phyloP scores from a whole-genome alignment of 1,139 yeast genomes.

The Candida sojae region DNA sequence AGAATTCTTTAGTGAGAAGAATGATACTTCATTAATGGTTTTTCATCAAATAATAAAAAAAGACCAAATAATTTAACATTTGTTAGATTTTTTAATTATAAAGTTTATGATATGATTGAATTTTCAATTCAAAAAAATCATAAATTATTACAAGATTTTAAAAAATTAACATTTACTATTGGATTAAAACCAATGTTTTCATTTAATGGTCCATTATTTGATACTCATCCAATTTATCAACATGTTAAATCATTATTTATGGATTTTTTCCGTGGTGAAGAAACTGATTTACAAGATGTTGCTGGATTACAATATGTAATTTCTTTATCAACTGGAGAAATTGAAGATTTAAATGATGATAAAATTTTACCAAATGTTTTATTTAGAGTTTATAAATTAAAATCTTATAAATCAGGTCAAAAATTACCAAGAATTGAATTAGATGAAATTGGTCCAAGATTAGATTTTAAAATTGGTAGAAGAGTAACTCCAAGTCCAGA shows the following conservation, averaged over 20 bases:
- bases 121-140: constrained; percentile 67
- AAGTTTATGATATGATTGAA: constrained; percentile 93
- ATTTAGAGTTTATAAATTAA: constrained; percentile 88
- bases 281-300: constrained; percentile 82
- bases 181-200: constrained; percentile 95
- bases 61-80: constrained; percentile 91
- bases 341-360: constrained; percentile 24
- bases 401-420: constrained; percentile 80
- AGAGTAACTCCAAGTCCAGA: constrained; percentile 84
- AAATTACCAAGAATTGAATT: constrained; percentile 92
- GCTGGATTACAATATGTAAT: constrained; percentile 93
- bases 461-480: constrained; percentile 92
- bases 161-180: constrained; percentile 73
- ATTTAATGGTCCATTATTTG: constrained; percentile 92
- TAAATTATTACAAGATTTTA: constrained; percentile 80
- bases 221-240: constrained; percentile 80
- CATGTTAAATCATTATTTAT: constrained; percentile 86
- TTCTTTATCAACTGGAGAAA: constrained; percentile 75
- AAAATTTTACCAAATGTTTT: constrained; percentile 68
- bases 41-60: constrained; percentile 82
- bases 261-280: constrained; percentile 90
- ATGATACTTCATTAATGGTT: constrained; percentile 85
- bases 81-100: constrained; percentile 85
- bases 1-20: constrained; percentile 93
- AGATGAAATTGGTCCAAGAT: constrained; percentile 94